Conservation (phyloP, 306 rosid species). For the Quercus robur region DNA sequence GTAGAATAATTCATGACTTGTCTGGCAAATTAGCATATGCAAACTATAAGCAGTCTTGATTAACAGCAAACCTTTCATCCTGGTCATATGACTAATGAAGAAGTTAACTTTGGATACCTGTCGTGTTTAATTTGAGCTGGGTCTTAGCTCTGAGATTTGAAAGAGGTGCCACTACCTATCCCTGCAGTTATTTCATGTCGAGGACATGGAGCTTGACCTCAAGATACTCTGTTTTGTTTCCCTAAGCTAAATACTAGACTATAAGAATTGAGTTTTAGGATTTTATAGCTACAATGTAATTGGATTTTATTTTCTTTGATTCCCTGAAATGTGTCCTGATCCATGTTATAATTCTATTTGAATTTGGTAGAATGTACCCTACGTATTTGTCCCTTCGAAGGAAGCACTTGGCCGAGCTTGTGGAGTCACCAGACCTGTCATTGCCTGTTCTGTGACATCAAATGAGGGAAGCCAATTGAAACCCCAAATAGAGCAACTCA, state of each 20-base stretch:
- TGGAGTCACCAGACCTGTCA: constrained; percentile 88
- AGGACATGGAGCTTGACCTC: neutral
- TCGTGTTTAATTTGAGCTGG: neutral
- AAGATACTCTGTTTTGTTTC: neutral
- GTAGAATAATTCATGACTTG: neutral
- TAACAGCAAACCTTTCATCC: neutral
- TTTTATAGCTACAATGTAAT: neutral
- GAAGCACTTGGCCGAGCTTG: constrained; percentile 97
- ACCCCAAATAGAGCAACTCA: constrained; percentile 76
- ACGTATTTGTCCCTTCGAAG: constrained; percentile 83
- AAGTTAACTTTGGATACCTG: neutral
- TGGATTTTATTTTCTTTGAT: neutral
- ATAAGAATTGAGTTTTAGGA: neutral
- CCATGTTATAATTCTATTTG: neutral
- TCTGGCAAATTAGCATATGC: neutral
- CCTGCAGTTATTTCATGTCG: neutral
- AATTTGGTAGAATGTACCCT: constrained; percentile 71
- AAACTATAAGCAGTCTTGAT: neutral
- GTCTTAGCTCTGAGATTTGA: neutral
- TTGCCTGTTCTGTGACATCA: constrained; percentile 82
- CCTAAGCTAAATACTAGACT: neutral
- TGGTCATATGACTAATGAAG: neutral
- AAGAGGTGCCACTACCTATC: neutral
- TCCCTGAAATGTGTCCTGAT: neutral
- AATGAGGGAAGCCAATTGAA: constrained; percentile 96